A percentile compares a stretch with the other conserved stretches of the same genome.
These are phyloP conservation scores for Pittosporum tobira DNA, from an alignment of 129 eudicot species.

Conservation along the genomic window DNA sequence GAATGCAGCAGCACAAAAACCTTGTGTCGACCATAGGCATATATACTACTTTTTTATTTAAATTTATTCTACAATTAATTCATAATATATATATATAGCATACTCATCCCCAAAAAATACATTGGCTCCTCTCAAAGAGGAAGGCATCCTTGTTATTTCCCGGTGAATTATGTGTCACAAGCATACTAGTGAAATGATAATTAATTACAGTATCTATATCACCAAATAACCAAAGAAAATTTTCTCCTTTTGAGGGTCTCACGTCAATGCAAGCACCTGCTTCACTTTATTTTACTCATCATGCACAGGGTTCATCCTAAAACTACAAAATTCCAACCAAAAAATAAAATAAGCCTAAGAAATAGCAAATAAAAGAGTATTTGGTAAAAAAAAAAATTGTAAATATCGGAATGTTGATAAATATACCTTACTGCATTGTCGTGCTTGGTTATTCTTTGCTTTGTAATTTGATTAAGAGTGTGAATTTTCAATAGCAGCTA, in stretches of 20 bases:
- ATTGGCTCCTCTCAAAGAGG: no score
- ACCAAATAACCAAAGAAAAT: neutral
- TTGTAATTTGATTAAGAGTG: neutral
- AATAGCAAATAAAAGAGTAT: neutral
- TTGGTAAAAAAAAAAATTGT: neutral
- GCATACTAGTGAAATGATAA: no score
- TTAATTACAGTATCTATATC: slow-evolving; percentile 1
- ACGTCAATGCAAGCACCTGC: neutral
- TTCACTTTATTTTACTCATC: neutral
- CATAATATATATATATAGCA: no score
- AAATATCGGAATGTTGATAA: neutral
- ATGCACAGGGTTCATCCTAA: neutral
- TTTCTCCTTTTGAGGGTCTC: neutral
- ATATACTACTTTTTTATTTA: no score
- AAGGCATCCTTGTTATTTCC: no score
- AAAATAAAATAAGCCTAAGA: no score
- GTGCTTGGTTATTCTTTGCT: neutral
- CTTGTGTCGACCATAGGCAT: no score
- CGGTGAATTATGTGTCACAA: no score
- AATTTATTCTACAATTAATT: no score
- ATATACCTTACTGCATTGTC: neutral
- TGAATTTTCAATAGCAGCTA: slow-evolving; percentile 35
- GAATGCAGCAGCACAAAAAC: no score
- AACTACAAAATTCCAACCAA: neutral
- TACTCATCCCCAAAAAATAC: no score